phyloP scores from a whole-genome alignment of 768 basidiomycete species.

The Naganishia antarctica region DNA sequence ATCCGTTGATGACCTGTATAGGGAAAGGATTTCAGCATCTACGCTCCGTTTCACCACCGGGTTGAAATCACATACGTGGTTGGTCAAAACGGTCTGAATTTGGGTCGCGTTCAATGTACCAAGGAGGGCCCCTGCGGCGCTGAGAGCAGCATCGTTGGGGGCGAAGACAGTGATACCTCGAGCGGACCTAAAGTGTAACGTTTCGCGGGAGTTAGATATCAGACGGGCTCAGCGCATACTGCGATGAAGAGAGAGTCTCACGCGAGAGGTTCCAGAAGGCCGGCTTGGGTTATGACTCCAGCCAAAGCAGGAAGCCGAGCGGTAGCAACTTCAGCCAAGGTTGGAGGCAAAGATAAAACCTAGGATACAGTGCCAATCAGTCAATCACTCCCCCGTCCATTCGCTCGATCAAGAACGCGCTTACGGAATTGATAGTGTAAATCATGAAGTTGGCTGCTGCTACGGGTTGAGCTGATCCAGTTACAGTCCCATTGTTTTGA shows the following conservation, averaged over 20 bases:
- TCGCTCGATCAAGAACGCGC: not conserved
- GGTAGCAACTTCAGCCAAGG: constrained; percentile 51
- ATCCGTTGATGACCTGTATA: constrained; percentile 62
- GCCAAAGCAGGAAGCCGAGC: constrained; percentile 54
- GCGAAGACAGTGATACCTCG: constrained; percentile 66
- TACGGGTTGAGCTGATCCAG: constrained; percentile 30
- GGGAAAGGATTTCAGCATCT: not conserved
- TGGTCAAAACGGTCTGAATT: constrained; percentile 54
- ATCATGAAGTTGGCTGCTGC: constrained; percentile 43
- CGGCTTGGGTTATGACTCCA: constrained; percentile 41
- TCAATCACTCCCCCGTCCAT: not conserved
- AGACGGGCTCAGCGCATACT: no score
- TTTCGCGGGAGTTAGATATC: no score
- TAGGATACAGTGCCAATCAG: not conserved
- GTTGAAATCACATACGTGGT: constrained; percentile 57
- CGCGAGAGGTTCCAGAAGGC: constrained; percentile 51
- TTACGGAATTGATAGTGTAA: constrained; percentile 38
- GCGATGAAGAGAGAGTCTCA: no score
- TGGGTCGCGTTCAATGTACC: constrained; percentile 54
- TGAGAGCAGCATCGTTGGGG: constrained; percentile 58
- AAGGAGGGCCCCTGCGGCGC: constrained; percentile 47
- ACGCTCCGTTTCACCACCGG: not conserved
- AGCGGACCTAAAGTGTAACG: constrained; percentile 34
- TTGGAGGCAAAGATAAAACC: constrained; percentile 57
- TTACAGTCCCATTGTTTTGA: constrained; percentile 53